Conservation (phyloP, 1,284 basidiomycete genomes). For the Hemileia vastatrix region DNA sequence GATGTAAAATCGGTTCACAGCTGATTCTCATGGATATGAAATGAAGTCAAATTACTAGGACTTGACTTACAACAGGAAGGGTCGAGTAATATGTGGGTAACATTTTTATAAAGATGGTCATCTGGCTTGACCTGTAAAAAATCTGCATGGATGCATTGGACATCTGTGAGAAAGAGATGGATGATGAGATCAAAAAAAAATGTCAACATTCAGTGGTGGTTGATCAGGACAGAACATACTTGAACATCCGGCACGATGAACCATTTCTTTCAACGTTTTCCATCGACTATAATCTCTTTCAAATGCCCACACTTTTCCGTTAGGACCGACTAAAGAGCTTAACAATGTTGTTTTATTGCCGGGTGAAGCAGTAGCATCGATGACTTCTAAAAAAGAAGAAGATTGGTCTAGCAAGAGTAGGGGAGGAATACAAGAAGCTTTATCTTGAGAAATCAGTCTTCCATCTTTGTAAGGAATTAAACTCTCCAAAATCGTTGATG, state of each 20-base stretch:
- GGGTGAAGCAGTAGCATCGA: conserved; percentile 92
- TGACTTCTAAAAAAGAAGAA: conserved; percentile 55
- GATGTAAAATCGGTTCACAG: conserved; percentile 14
- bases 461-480: conserved; percentile 56
- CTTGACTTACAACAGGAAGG: conserved; percentile 59
- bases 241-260: conserved; percentile 62
- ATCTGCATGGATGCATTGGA: conserved; percentile 61
- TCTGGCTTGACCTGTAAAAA: conserved; percentile 65
- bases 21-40: neutral
- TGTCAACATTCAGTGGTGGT: too few relatives aligned
- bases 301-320: conserved; percentile 71
- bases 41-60: neutral
- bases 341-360: conserved; percentile 97
- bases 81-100: conserved; percentile 79
- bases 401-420: conserved; percentile 54
- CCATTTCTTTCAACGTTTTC: conserved; percentile 69
- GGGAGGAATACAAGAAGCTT: conserved; percentile 94
- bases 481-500: conserved; percentile 28
- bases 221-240: conserved; percentile 46
- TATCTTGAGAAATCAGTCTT: conserved; percentile 86
- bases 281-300: conserved; percentile 71
- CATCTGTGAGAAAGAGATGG: conserved; percentile 49
- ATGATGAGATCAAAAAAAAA: too few relatives aligned
- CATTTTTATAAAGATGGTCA: conserved; percentile 55
- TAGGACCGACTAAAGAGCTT: conserved; percentile 69